Evolutionary conservation across 2,329 filamentous ascomycete species (phyloP).

Genomic region (Aureobasidium namibiae): DNA sequence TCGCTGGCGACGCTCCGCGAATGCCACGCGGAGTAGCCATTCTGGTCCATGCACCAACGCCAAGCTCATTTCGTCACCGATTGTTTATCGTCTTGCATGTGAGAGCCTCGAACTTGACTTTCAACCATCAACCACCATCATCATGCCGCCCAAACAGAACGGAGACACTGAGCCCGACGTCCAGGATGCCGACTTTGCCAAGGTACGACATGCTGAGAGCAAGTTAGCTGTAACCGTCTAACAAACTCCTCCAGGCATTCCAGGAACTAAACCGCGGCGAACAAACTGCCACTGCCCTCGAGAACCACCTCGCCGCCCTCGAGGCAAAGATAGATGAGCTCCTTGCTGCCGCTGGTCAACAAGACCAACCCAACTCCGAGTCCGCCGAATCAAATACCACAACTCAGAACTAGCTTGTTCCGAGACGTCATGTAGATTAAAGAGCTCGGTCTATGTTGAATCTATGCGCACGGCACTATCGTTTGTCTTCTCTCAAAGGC

Average conservation of each 20-base stretch:
- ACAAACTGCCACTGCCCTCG: conserved; percentile 45
- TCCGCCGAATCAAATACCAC: background rate
- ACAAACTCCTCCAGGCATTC: conserved; percentile 35
- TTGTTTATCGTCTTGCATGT: background rate
- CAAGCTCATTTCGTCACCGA: background rate
- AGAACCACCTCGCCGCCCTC: conserved; percentile 45
- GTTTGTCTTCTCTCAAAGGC: conserved; percentile 17
- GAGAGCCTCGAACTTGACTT: too few species aligned
- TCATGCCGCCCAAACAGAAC: conserved; percentile 3
- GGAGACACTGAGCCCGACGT: background rate
- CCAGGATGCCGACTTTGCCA: conserved; percentile 17
- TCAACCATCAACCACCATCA: background rate
- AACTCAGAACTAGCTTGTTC: background rate
- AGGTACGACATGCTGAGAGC: conserved; percentile 6
- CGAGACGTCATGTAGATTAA: background rate
- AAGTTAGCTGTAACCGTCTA: background rate
- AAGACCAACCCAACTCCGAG: conserved; percentile 16
- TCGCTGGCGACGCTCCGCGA: background rate
- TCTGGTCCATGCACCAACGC: background rate
- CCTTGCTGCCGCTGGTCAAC: conserved; percentile 38
- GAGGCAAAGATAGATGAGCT: conserved; percentile 49
- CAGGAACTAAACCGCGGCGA: conserved; percentile 47
- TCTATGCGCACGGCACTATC: background rate
- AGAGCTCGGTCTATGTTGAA: background rate
- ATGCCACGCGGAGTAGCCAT: background rate